These are phyloP conservation scores for Phytophthora pseudosyringae DNA, from an alignment of 352 stramenopile species.

Conservation along the genomic window DNA sequence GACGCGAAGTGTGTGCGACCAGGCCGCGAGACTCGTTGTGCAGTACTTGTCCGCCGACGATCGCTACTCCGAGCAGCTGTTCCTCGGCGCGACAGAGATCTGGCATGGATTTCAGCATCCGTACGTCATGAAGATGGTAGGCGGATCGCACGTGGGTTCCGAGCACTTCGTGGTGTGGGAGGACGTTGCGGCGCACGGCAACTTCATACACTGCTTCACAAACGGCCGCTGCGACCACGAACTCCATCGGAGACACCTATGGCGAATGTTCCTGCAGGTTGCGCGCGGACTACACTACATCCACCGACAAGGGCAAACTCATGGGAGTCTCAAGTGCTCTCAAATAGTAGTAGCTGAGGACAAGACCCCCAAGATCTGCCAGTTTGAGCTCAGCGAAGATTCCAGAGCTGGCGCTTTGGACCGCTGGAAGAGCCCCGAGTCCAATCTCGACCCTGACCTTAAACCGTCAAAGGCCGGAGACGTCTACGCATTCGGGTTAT, in stretches of 20 bases:
- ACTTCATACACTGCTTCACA: conserved; percentile 33
- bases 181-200: conserved; percentile 15
- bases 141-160: conserved; percentile 13
- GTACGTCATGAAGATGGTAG: conserved; percentile 28
- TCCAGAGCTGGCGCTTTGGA: conserved; percentile 9
- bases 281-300: conserved; percentile 26
- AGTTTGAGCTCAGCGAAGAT: conserved; percentile 31
- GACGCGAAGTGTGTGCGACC: conserved; percentile 23
- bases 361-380: conserved; percentile 23
- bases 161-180: conserved; percentile 31
- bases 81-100: conserved; percentile 23
- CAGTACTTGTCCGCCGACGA: conserved; percentile 27
- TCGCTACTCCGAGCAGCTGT: conserved; percentile 17
- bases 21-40: conserved; percentile 19
- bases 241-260: conserved; percentile 17
- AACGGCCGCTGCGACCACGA: neutral
- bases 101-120: conserved; percentile 34
- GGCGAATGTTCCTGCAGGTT: conserved; percentile 35
- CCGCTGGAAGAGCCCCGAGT: conserved; percentile 35
- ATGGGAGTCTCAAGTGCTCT: conserved; percentile 32
- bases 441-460: conserved; percentile 15
- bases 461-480: conserved; percentile 29
- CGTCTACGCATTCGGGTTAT: conserved; percentile 35
- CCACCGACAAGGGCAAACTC: conserved; percentile 15
- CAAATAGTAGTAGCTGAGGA: conserved; percentile 29